A percentile compares a stretch with the other conserved stretches of the same genome.
These are phyloP conservation scores for Fusarium concolor DNA, from an alignment of 2,329 filamentous ascomycete genomes.

Conservation along the genomic window DNA sequence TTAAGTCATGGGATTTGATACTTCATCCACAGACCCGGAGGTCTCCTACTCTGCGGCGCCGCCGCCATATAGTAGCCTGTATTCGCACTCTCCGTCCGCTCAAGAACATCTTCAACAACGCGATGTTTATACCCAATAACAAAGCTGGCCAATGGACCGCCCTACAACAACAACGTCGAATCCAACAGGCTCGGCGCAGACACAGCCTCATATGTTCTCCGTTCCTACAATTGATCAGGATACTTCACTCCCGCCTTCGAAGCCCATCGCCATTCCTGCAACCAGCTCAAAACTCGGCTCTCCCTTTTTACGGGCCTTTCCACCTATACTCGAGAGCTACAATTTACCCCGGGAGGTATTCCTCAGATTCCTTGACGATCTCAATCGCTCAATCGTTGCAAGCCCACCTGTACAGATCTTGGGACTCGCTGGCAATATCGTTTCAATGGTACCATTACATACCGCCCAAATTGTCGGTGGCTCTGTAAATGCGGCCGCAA, in stretches of 20 bases:
- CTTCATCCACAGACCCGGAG: too few relatives aligned
- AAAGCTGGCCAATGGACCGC: too few relatives aligned
- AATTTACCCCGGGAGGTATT: neutral
- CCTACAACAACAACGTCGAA: neutral
- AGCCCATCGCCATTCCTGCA: neutral
- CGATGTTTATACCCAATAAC: too few relatives aligned
- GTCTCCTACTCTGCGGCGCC: neutral
- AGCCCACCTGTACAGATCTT: neutral
- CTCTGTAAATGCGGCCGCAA: neutral
- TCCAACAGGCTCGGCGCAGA: accelerated
- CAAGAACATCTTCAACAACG: too few relatives aligned
- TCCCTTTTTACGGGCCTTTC: neutral
- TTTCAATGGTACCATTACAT: neutral
- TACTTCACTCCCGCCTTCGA: neutral
- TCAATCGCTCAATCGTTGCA: neutral
- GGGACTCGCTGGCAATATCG: neutral
- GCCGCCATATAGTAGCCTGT: neutral
- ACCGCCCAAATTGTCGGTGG: neutral
- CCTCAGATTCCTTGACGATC: constrained; percentile 1
- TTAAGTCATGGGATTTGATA: accelerated
- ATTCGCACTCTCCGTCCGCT: too few relatives aligned
- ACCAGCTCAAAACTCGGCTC: neutral
- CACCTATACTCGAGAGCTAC: neutral
- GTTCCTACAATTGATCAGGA: accelerated
- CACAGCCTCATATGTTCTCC: neutral